A percentile compares a stretch with the other conserved stretches of the same genome.
Evolutionary conservation across 202 grass and related monocot species (phyloP).

Genomic region (Sporobolus alterniflorus): DNA sequence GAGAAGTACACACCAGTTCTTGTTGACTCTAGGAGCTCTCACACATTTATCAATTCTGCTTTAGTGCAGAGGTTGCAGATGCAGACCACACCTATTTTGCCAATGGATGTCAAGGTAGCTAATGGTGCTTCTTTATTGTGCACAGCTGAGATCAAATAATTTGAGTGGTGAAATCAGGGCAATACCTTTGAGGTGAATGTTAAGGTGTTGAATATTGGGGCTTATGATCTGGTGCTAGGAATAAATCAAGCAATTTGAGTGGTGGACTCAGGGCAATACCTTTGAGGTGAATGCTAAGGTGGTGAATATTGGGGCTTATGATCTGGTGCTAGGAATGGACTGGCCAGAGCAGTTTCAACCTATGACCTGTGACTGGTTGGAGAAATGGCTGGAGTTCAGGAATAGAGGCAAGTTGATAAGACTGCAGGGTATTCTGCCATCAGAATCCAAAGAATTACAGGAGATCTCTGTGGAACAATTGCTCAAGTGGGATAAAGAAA

Average conservation of each 20-base stretch:
- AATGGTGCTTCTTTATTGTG: not conserved
- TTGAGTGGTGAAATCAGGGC: not conserved
- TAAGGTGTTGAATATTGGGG: not conserved
- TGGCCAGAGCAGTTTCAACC: not conserved
- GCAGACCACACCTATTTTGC: not conserved
- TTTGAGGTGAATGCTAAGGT: not conserved
- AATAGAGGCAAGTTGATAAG: too few relatives aligned
- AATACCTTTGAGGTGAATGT: rapidly evolving
- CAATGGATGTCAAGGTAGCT: not conserved
- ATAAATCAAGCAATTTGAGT: not conserved
- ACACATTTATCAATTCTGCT: not conserved
- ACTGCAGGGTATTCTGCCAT: too few relatives aligned
- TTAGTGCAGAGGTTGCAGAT: too few relatives aligned
- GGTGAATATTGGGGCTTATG: not conserved
- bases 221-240: not conserved
- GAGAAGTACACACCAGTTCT: not conserved
- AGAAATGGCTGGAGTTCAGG: not conserved
- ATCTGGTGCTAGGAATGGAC: not conserved
- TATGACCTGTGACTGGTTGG: not conserved
- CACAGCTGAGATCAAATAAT: too few relatives aligned
- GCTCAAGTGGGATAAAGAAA: too few relatives aligned
- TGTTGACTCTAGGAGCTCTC: not conserved
- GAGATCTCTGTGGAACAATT: too few relatives aligned
- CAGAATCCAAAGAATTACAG: too few relatives aligned
- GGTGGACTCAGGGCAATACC: not conserved